These are phyloP conservation scores for Selaginella tamariscina DNA, from an alignment of 75 land plant species.

Conservation along the genomic window DNA sequence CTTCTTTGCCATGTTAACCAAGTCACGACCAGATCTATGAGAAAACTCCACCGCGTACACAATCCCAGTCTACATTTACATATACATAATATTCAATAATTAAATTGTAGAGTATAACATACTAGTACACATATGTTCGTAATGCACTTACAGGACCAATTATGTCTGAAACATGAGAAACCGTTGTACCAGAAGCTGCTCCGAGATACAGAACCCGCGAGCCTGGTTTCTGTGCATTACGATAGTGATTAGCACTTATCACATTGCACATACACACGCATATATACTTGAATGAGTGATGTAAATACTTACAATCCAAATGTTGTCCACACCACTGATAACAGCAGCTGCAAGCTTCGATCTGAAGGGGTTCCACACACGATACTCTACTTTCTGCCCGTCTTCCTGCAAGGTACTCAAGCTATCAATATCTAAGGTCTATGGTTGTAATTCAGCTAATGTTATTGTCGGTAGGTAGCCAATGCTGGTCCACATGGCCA, in stretches of 20 bases:
- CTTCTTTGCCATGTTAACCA: conserved; percentile 96
- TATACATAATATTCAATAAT: too few relatives aligned
- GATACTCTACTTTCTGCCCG: conserved; percentile 73
- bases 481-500: too few relatives aligned
- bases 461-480: too few relatives aligned
- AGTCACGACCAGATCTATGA: conserved; percentile 87
- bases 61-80: conserved; percentile 55
- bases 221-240: conserved; percentile 57
- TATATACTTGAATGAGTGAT: too few relatives aligned
- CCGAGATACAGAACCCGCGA: conserved; percentile 74
- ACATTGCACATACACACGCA: neutral
- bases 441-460: too few relatives aligned
- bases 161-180: conserved; percentile 83
- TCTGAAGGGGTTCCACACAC: conserved; percentile 88
- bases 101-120: neutral
- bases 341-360: conserved; percentile 89
- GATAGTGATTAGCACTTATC: conserved; percentile 1
- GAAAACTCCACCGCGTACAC: conserved; percentile 97
- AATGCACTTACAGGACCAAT: conserved; percentile 74
- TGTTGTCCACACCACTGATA: conserved; percentile 83
- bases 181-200: conserved; percentile 91
- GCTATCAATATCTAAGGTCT: too few relatives aligned
- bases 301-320: conserved; percentile 63
- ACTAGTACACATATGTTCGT: neutral
- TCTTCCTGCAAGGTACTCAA: conserved; percentile 37